phyloP scores from a whole-genome alignment of 495 filamentous ascomycete species.

The Saxophila tyrrhenica region DNA sequence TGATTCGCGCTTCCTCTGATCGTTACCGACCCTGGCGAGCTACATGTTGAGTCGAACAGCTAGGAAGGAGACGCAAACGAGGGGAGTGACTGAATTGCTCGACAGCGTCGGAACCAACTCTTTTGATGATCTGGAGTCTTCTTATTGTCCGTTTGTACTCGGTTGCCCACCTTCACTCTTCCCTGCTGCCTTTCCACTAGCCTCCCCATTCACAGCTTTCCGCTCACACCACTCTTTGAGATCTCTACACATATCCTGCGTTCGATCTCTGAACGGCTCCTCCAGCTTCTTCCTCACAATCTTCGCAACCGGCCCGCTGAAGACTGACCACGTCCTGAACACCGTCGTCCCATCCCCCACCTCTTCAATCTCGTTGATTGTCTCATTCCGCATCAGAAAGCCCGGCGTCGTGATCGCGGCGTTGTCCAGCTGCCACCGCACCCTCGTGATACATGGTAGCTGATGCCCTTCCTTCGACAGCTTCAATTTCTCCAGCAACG shows the following conservation, averaged over 20 bases:
- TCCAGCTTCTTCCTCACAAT: slow-evolving; percentile 12
- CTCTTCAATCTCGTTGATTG: slow-evolving; percentile 18
- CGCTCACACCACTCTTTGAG: slow-evolving; percentile 14
- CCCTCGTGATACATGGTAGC: slow-evolving; percentile 2
- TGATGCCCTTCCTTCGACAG: neutral
- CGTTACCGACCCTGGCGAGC: too few species aligned
- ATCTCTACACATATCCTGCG: slow-evolving; percentile 17
- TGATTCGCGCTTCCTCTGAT: too few species aligned
- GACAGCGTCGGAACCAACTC: too few species aligned
- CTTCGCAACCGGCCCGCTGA: slow-evolving; percentile 13
- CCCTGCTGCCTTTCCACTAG: neutral
- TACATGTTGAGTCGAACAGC: too few species aligned
- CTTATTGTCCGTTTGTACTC: too few species aligned
- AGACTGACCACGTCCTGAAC: slow-evolving; percentile 14
- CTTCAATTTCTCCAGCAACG: slow-evolving; percentile 3
- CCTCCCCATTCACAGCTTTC: neutral
- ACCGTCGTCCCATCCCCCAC: slow-evolving; percentile 10
- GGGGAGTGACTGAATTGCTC: too few species aligned
- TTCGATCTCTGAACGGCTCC: slow-evolving; percentile 9
- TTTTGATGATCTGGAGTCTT: too few species aligned
- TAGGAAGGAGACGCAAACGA: too few species aligned
- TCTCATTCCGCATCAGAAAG: slow-evolving; percentile 9
- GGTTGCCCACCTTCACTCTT: neutral
- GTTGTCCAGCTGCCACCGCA: slow-evolving; percentile 16
- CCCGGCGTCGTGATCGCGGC: slow-evolving; percentile 6